Evolutionary conservation across 2,329 filamentous ascomycete genomes (phyloP).

Genomic region (Cytospora piceicola): DNA sequence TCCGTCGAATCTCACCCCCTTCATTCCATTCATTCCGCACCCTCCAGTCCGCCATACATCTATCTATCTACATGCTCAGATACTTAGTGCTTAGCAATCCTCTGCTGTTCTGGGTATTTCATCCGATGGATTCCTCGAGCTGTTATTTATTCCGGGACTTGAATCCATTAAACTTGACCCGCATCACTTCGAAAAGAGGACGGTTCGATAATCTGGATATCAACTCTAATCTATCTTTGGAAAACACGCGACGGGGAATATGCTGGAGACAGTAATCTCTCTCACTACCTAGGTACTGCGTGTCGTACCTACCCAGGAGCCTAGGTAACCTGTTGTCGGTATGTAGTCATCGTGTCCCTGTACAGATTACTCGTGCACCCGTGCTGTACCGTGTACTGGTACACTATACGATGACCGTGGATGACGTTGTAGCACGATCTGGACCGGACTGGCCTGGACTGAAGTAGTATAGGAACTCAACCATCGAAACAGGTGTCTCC

Average conservation of each 20-base stretch:
- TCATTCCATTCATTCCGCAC: neutral
- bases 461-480: neutral
- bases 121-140: too few species aligned
- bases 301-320: too few species aligned
- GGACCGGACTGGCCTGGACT: constrained; percentile 6
- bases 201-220: neutral
- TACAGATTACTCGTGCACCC: neutral
- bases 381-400: neutral
- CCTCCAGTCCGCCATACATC: neutral
- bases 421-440: constrained; percentile 2
- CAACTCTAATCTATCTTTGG: neutral
- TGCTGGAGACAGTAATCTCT: neutral
- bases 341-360: neutral
- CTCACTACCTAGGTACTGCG: too few species aligned
- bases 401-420: neutral
- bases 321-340: too few species aligned
- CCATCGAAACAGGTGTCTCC: constrained; percentile 4
- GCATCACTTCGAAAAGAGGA: neutral
- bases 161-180: neutral
- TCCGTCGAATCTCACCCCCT: neutral
- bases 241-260: neutral
- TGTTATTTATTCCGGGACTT: neutral
- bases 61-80: too few species aligned
- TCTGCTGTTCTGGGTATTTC: neutral
- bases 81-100: too few species aligned